Base-by-base conservation (phyloP, 2,329 filamentous ascomycete genomes). In the Monilinia polystroma region DNA sequence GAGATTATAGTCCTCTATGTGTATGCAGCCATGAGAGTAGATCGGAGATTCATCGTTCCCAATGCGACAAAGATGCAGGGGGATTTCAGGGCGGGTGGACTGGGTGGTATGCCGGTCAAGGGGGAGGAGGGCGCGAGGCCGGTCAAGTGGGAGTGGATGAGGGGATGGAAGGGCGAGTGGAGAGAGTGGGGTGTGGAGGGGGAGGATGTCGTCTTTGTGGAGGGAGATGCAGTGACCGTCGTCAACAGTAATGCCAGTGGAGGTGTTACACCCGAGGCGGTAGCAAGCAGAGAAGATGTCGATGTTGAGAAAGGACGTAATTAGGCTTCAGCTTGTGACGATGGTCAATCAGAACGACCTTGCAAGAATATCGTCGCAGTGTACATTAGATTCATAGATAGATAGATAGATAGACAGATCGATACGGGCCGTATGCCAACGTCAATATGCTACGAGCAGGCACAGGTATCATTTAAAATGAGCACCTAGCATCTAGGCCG, bases 31-130 rank as follows among this genome's bases (percentile, higher is more conserved):
- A 77, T 82, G 29, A 84, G 92, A 23, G 87, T 95, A 69, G 92
- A 96, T 76, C 81, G 83, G 68, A 85, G 90, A 54, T 96, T 94
- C 80, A 83, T 89, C 74, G 80, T 95, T 29, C 90, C 90, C 1
- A 80, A 94, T 75, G 88, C 89, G 59, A 86, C 87, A 73, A 82
- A 82, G 55, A 82, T 80, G 0, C 83, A 84, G 0, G 85, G 85
- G 3, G 80, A 76, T 63, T 80, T 14, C 6, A n/a, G 51, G n/a
- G 35, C 18, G 5, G 49, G 41, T n/a, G 51, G 43, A 4, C 5
- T 4, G 3, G 59, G 64, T 2, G 55, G 64, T 1, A 47, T 66
- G 23, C 64, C 54, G 4, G 23, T 43, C 4, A 66, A 23, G 26
- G 58, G 47, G 4, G 26, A 38, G 26, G 55, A 51, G 23, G 53